Evolutionary conservation across 345 rosid species (phyloP), one percentile per base, ranked within the genome.

Genomic region (Brassica juncea): DNA sequence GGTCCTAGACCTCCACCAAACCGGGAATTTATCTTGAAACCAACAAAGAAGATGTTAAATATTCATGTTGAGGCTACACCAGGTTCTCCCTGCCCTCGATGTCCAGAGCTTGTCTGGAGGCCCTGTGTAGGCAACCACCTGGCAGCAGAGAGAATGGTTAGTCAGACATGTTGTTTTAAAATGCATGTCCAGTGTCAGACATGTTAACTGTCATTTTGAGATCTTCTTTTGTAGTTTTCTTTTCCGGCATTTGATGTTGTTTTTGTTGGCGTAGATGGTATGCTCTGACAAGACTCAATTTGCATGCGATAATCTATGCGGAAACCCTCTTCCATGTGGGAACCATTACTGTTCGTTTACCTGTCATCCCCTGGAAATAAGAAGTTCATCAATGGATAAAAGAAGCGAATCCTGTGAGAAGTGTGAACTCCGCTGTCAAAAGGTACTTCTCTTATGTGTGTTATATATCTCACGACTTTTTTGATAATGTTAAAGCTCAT

Each of bases 81-180:
- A 10, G 99, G 94, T 73, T 82, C 91, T 74, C 89, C 92, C 15
- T 92, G 97, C 81, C 97, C 93, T 83, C 88, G 87, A 57, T 94
- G 99, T 81, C 92, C 95, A 14, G 99, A 92, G 84, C 89, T 89
- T 81, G 87, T 89, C 76, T 91, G 97, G 94, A 88, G 88, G 81
- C 77, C 92, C 72, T 94, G 97, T 79, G 86, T 92, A 65, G 99
- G 99, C 39, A 79, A 90, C 73, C 99, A 94, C 78, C 68, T 84
- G 72, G 99, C 91, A 60, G 97, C 90, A 7, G 97, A 94, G 79
- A 90, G 83, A 81, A 94, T 86, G 95, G 97, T 94, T 64, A 64
- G 89, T 70, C 39, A 23, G 25, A 23, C 25, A 23, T 66, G 25
- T 23, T 23, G 1, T 23, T 23, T 23, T 23, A 23, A 23, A 21